These are phyloP conservation scores for Artomyces pyxidatus DNA, from an alignment of 768 basidiomycete species.

Conservation along the genomic window DNA sequence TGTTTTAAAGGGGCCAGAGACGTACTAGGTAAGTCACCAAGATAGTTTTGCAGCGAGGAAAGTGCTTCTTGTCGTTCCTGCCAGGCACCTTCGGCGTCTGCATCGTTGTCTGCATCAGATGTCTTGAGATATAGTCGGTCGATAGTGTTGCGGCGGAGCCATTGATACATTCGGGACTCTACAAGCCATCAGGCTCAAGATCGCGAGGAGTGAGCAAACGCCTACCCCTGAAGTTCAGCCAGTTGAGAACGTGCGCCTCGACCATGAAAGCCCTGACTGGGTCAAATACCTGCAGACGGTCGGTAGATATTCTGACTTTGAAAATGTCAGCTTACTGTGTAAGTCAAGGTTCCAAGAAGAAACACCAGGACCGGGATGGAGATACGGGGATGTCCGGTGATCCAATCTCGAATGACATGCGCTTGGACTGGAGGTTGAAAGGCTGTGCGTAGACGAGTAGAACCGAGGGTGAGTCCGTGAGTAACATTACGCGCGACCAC, in stretches of 20 bases:
- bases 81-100: constrained; percentile 50
- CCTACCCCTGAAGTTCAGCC: constrained; percentile 74
- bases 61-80: constrained; percentile 79
- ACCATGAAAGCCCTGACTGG: constrained; percentile 82
- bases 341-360: constrained; percentile 82
- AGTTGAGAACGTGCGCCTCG: constrained; percentile 70
- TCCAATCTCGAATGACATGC: constrained; percentile 68
- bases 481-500: constrained; percentile 77
- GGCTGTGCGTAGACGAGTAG: constrained; percentile 41
- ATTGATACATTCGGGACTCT: constrained; percentile 32
- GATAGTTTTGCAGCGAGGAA: constrained; percentile 55
- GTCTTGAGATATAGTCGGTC: constrained; percentile 34
- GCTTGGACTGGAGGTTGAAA: constrained; percentile 62
- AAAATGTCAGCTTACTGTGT: constrained; percentile 49
- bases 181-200: neutral
- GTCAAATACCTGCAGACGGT: constrained; percentile 70
- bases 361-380: constrained; percentile 77
- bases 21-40: constrained; percentile 71
- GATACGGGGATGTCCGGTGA: constrained; percentile 80
- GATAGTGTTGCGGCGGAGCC: constrained; percentile 58
- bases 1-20: neutral
- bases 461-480: constrained; percentile 43
- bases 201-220: neutral
- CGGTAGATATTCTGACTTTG: neutral
- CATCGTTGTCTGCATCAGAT: constrained; percentile 15